Conservation (phyloP, 192 early-diverging fungal species). For the Phycomyces nitens region DNA sequence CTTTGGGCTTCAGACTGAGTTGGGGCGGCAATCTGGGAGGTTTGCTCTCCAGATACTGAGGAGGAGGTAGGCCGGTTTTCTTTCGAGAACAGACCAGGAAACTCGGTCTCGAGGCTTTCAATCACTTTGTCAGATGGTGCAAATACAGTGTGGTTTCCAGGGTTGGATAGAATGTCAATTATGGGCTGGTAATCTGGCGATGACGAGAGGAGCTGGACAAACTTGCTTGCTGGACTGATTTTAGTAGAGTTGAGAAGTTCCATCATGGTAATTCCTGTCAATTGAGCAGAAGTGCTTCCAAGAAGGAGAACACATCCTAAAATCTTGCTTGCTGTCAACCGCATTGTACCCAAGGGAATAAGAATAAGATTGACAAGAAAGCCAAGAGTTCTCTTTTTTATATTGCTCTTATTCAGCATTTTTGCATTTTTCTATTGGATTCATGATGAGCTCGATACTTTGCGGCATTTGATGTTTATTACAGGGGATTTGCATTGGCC, state of each 20-base stretch:
- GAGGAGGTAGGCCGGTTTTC: neutral
- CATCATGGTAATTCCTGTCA: neutral
- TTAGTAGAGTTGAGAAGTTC: neutral
- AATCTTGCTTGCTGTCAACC: too few relatives aligned
- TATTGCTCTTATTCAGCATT: too few relatives aligned
- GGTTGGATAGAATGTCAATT: slow-evolving; percentile 1
- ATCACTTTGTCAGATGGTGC: neutral
- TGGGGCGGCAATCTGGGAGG: too few relatives aligned
- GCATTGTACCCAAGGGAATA: too few relatives aligned
- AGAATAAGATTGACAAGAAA: too few relatives aligned
- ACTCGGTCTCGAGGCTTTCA: neutral
- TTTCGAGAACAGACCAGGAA: neutral
- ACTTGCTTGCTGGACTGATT: neutral
- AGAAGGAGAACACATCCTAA: neutral
- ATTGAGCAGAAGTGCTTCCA: neutral
- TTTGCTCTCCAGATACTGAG: too few relatives aligned
- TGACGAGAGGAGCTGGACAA: neutral
- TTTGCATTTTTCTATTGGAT: too few relatives aligned
- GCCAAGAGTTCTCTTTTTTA: too few relatives aligned
- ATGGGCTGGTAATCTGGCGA: slow-evolving; percentile 1
- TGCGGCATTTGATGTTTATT: too few relatives aligned
- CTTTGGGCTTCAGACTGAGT: too few relatives aligned
- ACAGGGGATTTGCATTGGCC: too few relatives aligned
- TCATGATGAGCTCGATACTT: too few relatives aligned
- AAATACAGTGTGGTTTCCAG: slow-evolving; percentile 1